Evolutionary conservation across 306 rosid genomes (phyloP), one percentile per base, ranked within the genome.

Genomic region (Hippophae rhamnoides): DNA sequence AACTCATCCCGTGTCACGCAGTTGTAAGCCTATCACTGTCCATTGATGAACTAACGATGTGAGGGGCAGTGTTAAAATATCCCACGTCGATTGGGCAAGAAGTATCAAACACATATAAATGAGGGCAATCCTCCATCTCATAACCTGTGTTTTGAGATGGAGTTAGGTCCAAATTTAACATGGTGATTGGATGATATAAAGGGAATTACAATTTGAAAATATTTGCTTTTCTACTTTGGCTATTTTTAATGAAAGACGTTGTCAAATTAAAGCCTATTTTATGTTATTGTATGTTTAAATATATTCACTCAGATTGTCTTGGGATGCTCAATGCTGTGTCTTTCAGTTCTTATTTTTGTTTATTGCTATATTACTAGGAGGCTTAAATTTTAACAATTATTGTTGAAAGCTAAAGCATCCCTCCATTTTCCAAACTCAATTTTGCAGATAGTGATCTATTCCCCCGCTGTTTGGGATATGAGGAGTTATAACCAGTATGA

Each of bases 391-490:
- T 31, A 57, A 41, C 56, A 43, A 9, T 26, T 3, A 55, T 31
- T 31, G 5, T 31, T 31, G 38, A 10, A 63, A 13, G 52, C 57
- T 64, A 10, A 57, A 41, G 27, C 67, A 4, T 11, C 44, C 54
- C 56, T 66, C 46, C 25, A 18, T 53, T 13, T 54, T 61, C 13
- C 43, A 40, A 48, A 65, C 38, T 41, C 57, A 8, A 57, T 59
- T 38, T 65, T 62, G 43, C 73, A 62, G 65, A 40, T 69, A 57
- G 49, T 26, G 50, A 52, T 60, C 60, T 13, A 61, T 64, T 47
- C 60, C 56, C n/a, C 41, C 38, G 76, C 58, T 72, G 54, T 59
- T 72, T 43, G 47, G 56, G 61, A 54, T 72, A 80, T 72, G 72
- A 41, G 62, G 72, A 75, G 72, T 71, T 68, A 62, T 65, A 52